Percentiles rank a stretch among this genome's conserved stretches.
phyloP scores from a whole-genome alignment of 2,329 filamentous ascomycete species.

The Colletotrichum filicis region DNA sequence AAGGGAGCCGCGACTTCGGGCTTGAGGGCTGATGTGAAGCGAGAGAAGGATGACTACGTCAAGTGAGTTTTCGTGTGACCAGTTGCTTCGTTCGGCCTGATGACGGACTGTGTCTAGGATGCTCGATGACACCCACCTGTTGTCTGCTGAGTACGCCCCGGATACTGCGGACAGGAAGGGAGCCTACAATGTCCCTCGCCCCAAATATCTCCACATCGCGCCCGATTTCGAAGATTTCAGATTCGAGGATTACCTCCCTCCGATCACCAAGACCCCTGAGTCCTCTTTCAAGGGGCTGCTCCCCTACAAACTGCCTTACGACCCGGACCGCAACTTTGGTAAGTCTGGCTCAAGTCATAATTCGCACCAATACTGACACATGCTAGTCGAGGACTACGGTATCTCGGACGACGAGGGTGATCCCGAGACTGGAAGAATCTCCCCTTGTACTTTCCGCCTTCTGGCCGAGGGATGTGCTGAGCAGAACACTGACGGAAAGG shows the following conservation, averaged over 20 bases:
- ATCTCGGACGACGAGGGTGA: conserved; percentile 55
- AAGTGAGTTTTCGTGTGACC: conserved; percentile 1
- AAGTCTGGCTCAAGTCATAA: background rate
- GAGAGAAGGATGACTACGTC: background rate
- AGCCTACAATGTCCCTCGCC: conserved; percentile 33
- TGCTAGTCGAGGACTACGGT: conserved; percentile 37
- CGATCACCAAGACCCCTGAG: background rate
- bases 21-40: background rate
- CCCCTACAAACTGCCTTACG: conserved; percentile 16
- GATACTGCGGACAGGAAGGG: conserved; percentile 16
- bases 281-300: background rate
- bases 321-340: conserved; percentile 23
- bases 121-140: conserved; percentile 22
- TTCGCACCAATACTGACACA: background rate
- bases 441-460: conserved; percentile 53
- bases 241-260: conserved; percentile 19
- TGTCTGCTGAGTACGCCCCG: conserved; percentile 21
- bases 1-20: background rate
- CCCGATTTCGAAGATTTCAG: conserved; percentile 24
- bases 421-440: conserved; percentile 48
- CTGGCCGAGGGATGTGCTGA: conserved; percentile 49
- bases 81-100: background rate
- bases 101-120: conserved; percentile 6
- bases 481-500: conserved; percentile 39
- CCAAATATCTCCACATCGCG: conserved; percentile 32